Conservation (phyloP, 441 rosid genomes). For the Euphorbia celastroides region DNA sequence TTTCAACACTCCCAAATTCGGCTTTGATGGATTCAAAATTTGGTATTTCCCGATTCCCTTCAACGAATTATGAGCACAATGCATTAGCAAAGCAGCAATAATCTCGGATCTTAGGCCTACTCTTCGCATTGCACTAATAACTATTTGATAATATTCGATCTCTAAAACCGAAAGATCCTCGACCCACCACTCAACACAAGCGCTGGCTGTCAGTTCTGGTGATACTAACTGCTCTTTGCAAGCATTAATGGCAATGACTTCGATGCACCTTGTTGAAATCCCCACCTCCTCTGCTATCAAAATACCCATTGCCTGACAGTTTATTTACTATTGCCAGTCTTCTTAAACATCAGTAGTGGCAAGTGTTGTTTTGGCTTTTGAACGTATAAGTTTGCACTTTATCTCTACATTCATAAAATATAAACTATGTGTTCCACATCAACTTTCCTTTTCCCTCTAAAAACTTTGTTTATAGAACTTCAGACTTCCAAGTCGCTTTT, state of each 20-base stretch:
- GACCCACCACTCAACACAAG: conserved; percentile 68
- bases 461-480: no score
- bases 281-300: conserved; percentile 42
- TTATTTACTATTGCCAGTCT: conserved; percentile 4
- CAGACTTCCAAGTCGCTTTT: no score
- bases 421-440: no score
- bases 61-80: conserved; percentile 61
- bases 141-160: conserved; percentile 52
- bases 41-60: conserved; percentile 52
- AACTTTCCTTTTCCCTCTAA: no score
- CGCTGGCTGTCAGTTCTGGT: conserved; percentile 44
- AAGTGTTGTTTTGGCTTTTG: background rate
- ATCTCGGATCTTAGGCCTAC: conserved; percentile 51
- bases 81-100: conserved; percentile 58
- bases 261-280: conserved; percentile 51
- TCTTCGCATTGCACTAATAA: conserved; percentile 52
- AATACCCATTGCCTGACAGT: conserved; percentile 4
- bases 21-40: conserved; percentile 41
- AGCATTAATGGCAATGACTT: conserved; percentile 70
- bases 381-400: background rate
- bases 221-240: conserved; percentile 73
- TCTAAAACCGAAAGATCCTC: conserved; percentile 62
- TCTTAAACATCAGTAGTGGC: no score
- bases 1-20: conserved; percentile 22
- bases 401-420: no score